Evolutionary conservation across 2,329 filamentous ascomycete species (phyloP).

Genomic region (Cucurbitaria berberidis): DNA sequence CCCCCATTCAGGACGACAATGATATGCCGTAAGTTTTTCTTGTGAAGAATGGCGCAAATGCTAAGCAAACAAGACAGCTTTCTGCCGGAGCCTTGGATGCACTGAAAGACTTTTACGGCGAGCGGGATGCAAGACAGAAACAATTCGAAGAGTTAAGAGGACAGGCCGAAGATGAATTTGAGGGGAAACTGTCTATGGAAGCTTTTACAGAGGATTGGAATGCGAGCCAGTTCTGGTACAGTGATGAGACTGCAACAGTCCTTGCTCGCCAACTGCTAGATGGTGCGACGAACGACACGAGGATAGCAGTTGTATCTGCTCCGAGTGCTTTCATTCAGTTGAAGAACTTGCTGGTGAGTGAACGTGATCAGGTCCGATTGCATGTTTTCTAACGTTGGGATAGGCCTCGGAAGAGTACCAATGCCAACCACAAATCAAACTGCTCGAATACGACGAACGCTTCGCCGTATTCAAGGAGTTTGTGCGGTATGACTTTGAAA

Average conservation of each 20-base stretch:
- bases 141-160: constrained; percentile 72
- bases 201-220: constrained; percentile 83
- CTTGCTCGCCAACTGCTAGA: constrained; percentile 71
- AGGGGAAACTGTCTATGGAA: constrained; percentile 65
- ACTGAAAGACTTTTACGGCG: constrained; percentile 75
- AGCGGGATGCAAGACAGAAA: constrained; percentile 70
- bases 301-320: constrained; percentile 73
- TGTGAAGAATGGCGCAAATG: background rate
- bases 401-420: constrained; percentile 41
- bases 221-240: constrained; percentile 83
- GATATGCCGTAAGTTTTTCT: constrained; percentile 41
- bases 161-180: constrained; percentile 63
- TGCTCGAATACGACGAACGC: constrained; percentile 76
- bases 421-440: constrained; percentile 61
- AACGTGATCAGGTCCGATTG: too few relatives aligned
- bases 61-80: constrained; percentile 60
- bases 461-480: constrained; percentile 79
- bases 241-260: constrained; percentile 70
- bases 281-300: constrained; percentile 62
- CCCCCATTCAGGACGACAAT: constrained; percentile 39
- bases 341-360: constrained; percentile 69
- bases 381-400: background rate
- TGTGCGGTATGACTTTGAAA: constrained; percentile 74
- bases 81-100: constrained; percentile 70
- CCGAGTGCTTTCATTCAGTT: constrained; percentile 79